Base-by-base conservation (phyloP, 2,329 filamentous ascomycete species). In the Sclerotinia nivalis region DNA sequence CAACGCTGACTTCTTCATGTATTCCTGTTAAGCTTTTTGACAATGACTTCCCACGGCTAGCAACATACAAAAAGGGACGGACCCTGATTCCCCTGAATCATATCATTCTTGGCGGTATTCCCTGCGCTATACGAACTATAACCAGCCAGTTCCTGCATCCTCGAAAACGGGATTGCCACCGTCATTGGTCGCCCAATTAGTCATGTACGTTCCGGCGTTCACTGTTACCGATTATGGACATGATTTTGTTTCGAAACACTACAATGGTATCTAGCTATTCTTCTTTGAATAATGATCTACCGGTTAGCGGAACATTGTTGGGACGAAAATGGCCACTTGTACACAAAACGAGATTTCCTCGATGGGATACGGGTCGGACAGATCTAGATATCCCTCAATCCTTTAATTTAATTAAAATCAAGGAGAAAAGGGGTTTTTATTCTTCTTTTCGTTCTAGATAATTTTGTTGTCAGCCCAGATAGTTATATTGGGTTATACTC, bases 191-290 rank as follows among this genome's bases (percentile, higher is more conserved):
- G 37, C 37, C 13, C 56, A 59, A n/a, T 37, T 31, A 22, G 28
- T 31, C 59, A 13, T n/a, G 20, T 40, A 40, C 15, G 22, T 64
- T 37, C 50, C 25, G 31, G 37, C 10, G 5, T 25, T 20, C 50
- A 18, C 60, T n/a, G 34, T 47, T 20, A 40, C n/a, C 13, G 4
- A 49, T 40, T 25, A 34, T 40, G 31, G 45, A 64, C 47, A 20
- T 64, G 31, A 50, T 31, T 40, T 64, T 50, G 28, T 25, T 52
- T 25, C 47, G 47, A 64, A 64, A 64, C 60, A 50, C 20, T 49
- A 13, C 22, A n/a, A 64, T 50, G 47, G 20, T 25, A 34, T 43
- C n/a, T 22, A 25, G 40, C 31, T 43, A 28, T 37, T 25, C 28
- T 25, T 15, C 45, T 50, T 62, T 37, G 60, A 28, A 50, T 34